Evolutionary conservation across 768 basidiomycete genomes (phyloP), one percentile per base, ranked within the genome.

Genomic region (Amanita phalloides): DNA sequence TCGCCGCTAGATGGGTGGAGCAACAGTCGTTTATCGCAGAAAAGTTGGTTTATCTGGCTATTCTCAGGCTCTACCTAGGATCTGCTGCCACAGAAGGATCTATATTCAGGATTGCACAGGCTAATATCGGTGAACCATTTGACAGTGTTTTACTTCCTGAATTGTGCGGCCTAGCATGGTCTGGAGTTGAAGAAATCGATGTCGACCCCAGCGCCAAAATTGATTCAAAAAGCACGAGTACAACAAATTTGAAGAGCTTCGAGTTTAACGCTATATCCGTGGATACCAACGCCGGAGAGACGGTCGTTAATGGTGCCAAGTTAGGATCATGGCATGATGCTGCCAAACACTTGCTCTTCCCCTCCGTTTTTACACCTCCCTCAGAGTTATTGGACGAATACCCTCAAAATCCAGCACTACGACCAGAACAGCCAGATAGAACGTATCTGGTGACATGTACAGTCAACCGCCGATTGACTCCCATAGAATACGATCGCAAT

Each of bases 401-500:
- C 52, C 68, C 75, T 10, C 80, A 81, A 58, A 73, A 84, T 53
- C 82, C 86, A 11, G 72, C 82, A 3, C 71, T 95, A 30, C 90
- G 86, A 38, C 96, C 96, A 10, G 92, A 96, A 59, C 63, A 87
- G 21, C 71, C 85, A 2, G 95, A 97, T 54, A 84, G 85, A 61
- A 98, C 93, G 21, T 97, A 78, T 78, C 81, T 98, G 50, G 84
- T 97, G 52, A 95, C 90, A 7, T 94, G 92, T 66, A 81, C 84
- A 5, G 93, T 96, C 66, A 98, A 97, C 71, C 82, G 84, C 41
- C 89, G 96, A 30, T 79, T 99, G 45, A 98, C 96, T 1, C 96
- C 96, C 30, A 67, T 81, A 58, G 92, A 95, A 55, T 99, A 99
- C 69, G 88, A 97, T 67, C 90, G 96, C 58, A 98, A 99, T 68